phyloP scores from a whole-genome alignment of 169 alveolate species.

The Plasmodium reichenowi region DNA sequence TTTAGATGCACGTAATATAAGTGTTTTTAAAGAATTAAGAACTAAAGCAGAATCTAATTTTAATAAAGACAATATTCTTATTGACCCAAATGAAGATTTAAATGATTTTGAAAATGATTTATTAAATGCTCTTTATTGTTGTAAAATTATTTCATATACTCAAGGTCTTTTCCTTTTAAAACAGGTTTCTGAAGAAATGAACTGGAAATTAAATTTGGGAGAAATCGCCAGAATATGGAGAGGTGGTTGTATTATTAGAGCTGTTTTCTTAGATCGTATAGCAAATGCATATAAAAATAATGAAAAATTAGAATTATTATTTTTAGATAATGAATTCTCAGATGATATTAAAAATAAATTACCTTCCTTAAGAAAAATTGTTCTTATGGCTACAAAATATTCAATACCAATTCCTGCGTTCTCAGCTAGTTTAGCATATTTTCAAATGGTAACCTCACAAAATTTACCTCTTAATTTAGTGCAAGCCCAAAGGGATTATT shows the following conservation, averaged over 20 bases:
- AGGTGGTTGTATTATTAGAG: slow-evolving; percentile 90
- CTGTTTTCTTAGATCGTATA: slow-evolving; percentile 81
- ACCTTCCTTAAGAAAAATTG: slow-evolving; percentile 83
- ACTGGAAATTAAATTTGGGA: slow-evolving; percentile 84
- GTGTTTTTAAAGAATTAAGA: slow-evolving; percentile 68
- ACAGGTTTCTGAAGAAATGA: slow-evolving; percentile 80
- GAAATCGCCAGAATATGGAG: slow-evolving; percentile 88
- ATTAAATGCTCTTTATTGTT: slow-evolving; percentile 78
- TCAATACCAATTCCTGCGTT: slow-evolving; percentile 83
- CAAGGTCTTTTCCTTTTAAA: slow-evolving; percentile 87
- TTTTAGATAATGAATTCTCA: slow-evolving; percentile 69
- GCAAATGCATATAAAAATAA: slow-evolving; percentile 76
- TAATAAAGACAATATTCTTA: slow-evolving; percentile 13
- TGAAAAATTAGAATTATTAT: slow-evolving; percentile 53
- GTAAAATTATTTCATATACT: slow-evolving; percentile 85
- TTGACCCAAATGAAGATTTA: slow-evolving; percentile 10
- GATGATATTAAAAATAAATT: slow-evolving; percentile 67
- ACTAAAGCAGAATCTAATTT: slow-evolving; percentile 38
- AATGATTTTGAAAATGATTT: slow-evolving; percentile 76
- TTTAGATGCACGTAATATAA: slow-evolving; percentile 86
- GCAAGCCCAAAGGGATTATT: slow-evolving; percentile 91
- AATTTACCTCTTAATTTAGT: slow-evolving; percentile 83
- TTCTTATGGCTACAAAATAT: slow-evolving; percentile 76
- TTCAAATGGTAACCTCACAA: slow-evolving; percentile 80
- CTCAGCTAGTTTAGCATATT: slow-evolving; percentile 82